phyloP scores from a whole-genome alignment of 2,329 filamentous ascomycete genomes.

The Capronia epimyces region DNA sequence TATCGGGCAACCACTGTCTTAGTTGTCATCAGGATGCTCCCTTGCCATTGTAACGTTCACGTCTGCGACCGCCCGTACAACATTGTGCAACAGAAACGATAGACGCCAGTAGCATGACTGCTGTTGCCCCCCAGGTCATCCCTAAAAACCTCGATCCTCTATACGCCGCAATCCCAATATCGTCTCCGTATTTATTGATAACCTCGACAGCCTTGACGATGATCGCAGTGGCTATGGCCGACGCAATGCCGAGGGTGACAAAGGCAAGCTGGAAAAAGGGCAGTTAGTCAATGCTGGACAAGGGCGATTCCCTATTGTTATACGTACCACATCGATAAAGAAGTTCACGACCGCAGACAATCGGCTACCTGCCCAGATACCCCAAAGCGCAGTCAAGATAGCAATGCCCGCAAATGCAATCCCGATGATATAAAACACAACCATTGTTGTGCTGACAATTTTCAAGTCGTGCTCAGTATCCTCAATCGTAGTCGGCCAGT shows the following conservation, averaged over 20 bases:
- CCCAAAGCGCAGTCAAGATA: slow-evolving; percentile 44
- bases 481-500: slow-evolving; percentile 54
- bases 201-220: slow-evolving; percentile 50
- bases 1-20: no score
- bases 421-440: slow-evolving; percentile 56
- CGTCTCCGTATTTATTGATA: slow-evolving; percentile 51
- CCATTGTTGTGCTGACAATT: slow-evolving; percentile 48
- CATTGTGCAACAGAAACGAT: slow-evolving; percentile 32
- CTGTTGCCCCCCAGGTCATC: slow-evolving; percentile 56
- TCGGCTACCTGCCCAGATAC: slow-evolving; percentile 43
- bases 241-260: slow-evolving; percentile 61
- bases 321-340: slow-evolving; percentile 41
- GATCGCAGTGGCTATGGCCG: slow-evolving; percentile 65
- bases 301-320: no score
- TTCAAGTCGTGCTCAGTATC: slow-evolving; percentile 49
- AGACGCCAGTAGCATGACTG: slow-evolving; percentile 37
- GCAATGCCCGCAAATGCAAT: slow-evolving; percentile 49
- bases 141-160: slow-evolving; percentile 53
- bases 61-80: slow-evolving; percentile 13
- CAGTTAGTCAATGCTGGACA: background rate
- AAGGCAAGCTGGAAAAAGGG: slow-evolving; percentile 43
- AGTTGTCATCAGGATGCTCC: slow-evolving; percentile 9
- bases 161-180: slow-evolving; percentile 48
- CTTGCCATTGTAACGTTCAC: slow-evolving; percentile 13
- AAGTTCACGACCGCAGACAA: slow-evolving; percentile 49